These are phyloP conservation scores for Henckelia pumila DNA, from an alignment of 257 asterid species.

Conservation along the genomic window DNA sequence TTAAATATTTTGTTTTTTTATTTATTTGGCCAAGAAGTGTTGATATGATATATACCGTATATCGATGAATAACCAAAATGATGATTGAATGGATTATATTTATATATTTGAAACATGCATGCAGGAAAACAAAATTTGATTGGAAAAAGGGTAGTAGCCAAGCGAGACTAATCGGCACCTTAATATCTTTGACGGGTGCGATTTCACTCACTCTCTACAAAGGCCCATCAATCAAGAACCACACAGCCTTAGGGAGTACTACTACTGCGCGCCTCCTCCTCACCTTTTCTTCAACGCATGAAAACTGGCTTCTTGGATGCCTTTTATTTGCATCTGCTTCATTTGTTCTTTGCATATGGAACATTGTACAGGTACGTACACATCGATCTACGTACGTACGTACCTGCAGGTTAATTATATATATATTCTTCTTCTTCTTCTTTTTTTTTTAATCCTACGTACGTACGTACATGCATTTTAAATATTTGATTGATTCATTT, in stretches of 20 bases:
- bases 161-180: constrained; percentile 56
- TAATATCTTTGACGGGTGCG: constrained; percentile 60
- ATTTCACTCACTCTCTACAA: constrained; percentile 46
- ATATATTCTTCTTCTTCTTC: no score
- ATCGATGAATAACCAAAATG: no score
- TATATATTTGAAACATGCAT: no score
- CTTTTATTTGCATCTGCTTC: constrained; percentile 62
- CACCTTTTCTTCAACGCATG: constrained; percentile 56
- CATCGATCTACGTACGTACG: no score
- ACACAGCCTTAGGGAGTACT: constrained; percentile 28
- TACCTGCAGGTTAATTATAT: no score
- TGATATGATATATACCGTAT: no score
- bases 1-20: no score
- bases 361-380: constrained; percentile 70
- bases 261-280: constrained; percentile 28
- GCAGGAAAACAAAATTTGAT: constrained; percentile 47
- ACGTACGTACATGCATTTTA: no score
- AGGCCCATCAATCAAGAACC: constrained; percentile 53
- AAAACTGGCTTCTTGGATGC: constrained; percentile 77
- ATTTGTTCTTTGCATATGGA: constrained; percentile 56
- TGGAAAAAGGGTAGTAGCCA: constrained; percentile 48
- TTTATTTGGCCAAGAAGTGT: no score
- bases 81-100: no score
- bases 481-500: no score
- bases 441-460: no score